Base-by-base conservation (phyloP, 352 stramenopile species). In the Phytopythium cucurbitacearum region DNA sequence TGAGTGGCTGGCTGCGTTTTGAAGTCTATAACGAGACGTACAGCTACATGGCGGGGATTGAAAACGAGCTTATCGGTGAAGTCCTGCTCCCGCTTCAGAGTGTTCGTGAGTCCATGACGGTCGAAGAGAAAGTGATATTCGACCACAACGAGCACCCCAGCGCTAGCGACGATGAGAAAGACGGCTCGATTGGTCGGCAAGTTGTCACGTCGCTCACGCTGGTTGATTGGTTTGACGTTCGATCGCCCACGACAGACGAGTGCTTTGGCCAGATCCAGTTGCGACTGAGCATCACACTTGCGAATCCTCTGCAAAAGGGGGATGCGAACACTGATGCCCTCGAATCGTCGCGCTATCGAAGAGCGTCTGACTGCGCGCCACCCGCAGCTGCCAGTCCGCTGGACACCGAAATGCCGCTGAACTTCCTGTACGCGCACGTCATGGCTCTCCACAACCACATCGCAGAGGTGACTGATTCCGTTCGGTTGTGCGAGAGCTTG, bases 141-240 rank as follows among this genome's bases (percentile, higher is more conserved):
- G 62, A 77, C 48, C 48, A 45, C 32, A 40, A 55, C 35, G 54
- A 49, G 3, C 51, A 65, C 40, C 54, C 44, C 3, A 44, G 6
- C 15, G 48, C 39, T 1, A 28, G 21, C 21, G 21, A 28, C 21
- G 21, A 28, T 28, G 21, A 28, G 21, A 28, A 28, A 28, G 59
- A 71, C 43, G 62, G 68, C 9, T 57, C 68, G 10, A 59, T 47
- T 36, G 54, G 36, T 6, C 47, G 53, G 1, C 77, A 87, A 55
- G 64, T 69, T 8, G 76, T 91, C 32, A 67, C 78, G 9, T 86
- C 73, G 5, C 59, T 91, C 28, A 89, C 77, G 5, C 64, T 90
- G 3, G 78, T 89, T 2, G 79, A 92, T 49, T 92, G 82, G 82
- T 90, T 90, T 44, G 82, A 92, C 48, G 65, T 92, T 15, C 74